Conservation (phyloP, 2,329 filamentous ascomycete species). For the Tothia fuscella region DNA sequence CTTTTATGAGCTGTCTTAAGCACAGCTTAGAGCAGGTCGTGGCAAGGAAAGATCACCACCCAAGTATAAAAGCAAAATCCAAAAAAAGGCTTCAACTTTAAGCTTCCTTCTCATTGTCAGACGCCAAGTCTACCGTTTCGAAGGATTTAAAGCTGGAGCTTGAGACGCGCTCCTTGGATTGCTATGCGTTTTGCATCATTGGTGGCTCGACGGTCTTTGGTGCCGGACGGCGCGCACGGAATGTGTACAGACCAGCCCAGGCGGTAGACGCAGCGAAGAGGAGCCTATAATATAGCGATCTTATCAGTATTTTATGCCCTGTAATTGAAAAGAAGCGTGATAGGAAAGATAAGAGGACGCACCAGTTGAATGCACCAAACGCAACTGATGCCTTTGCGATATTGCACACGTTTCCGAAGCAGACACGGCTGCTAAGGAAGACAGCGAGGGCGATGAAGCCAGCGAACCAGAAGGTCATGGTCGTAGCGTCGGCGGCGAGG, state of each 20-base stretch:
- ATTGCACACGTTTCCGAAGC: conserved; percentile 44
- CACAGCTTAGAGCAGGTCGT: too few species aligned
- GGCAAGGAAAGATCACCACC: too few species aligned
- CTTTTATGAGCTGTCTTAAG: too few species aligned
- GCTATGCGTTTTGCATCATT: conserved; percentile 5
- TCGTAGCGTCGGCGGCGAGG: conserved; percentile 56
- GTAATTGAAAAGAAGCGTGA: neutral
- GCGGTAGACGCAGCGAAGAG: conserved; percentile 10
- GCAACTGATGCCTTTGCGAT: conserved; percentile 51
- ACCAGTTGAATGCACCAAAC: conserved; percentile 55
- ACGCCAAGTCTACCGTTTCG: neutral
- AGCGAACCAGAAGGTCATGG: conserved; percentile 82
- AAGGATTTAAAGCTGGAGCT: neutral
- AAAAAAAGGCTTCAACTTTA: too few species aligned
- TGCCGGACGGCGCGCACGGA: neutral
- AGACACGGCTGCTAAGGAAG: conserved; percentile 45
- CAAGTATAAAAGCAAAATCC: too few species aligned
- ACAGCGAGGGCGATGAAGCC: conserved; percentile 69
- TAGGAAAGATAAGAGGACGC: too few species aligned
- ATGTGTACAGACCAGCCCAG: conserved; percentile 9
- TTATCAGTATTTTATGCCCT: neutral
- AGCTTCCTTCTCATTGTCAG: conserved; percentile 1
- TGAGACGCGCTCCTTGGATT: neutral
- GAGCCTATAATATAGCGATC: conserved; percentile 1
- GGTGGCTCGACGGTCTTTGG: conserved; percentile 1